Evolutionary conservation across 257 asterid species (phyloP).

Genomic region (Solanum clarkiae): DNA sequence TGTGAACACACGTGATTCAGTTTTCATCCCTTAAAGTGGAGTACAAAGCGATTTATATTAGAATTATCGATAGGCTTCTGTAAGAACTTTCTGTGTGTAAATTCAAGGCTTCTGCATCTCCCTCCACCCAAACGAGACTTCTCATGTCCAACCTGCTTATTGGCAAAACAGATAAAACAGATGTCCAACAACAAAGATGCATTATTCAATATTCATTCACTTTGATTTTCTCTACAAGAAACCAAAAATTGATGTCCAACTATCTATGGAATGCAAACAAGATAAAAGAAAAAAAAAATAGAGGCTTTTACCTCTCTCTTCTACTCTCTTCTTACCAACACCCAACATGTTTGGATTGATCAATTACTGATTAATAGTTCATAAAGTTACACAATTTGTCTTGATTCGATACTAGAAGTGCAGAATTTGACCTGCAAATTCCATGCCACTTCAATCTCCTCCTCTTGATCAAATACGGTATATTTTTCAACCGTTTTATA

Average conservation of each 20-base stretch:
- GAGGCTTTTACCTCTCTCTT: slow-evolving; percentile 44
- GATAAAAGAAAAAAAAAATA: background rate
- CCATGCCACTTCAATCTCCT: no score
- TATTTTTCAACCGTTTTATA: no score
- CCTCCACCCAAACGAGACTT: slow-evolving; percentile 82
- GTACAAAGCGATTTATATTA: no score
- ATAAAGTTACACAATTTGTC: no score
- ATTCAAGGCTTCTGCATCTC: slow-evolving; percentile 69
- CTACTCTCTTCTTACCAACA: slow-evolving; percentile 67
- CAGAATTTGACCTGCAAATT: no score
- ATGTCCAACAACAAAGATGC: background rate
- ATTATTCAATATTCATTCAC: background rate
- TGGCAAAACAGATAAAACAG: background rate
- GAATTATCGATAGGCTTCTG: slow-evolving; percentile 76
- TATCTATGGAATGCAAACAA: background rate
- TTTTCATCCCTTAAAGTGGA: no score
- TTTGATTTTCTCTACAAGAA: background rate
- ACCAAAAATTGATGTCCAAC: background rate
- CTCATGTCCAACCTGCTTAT: slow-evolving; percentile 8
- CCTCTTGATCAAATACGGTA: no score
- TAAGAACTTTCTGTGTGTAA: slow-evolving; percentile 71
- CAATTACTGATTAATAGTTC: no score
- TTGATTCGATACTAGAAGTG: no score
- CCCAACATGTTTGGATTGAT: slow-evolving; percentile 77
- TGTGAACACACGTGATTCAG: no score